Percentiles rank a stretch among this genome's conserved stretches.
phyloP scores from a whole-genome alignment of 768 basidiomycete genomes.

The Boletus huronensis region DNA sequence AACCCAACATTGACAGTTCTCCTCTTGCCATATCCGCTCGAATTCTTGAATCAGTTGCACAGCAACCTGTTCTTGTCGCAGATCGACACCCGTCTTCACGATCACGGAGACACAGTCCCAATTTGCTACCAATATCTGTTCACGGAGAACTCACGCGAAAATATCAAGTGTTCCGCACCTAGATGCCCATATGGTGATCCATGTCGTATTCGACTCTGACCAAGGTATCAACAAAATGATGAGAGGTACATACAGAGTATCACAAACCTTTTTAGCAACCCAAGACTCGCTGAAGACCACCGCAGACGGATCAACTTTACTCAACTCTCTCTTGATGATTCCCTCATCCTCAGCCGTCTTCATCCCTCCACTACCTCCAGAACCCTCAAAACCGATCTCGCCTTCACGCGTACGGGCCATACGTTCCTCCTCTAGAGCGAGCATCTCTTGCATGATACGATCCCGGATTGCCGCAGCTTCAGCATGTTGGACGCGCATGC shows the following conservation, averaged over 20 bases:
- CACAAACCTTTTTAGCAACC: slow-evolving; percentile 80
- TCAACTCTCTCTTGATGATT: slow-evolving; percentile 89
- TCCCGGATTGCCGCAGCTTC: slow-evolving; percentile 91
- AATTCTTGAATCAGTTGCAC: slow-evolving; percentile 94
- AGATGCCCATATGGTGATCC: slow-evolving; percentile 95
- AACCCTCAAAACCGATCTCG: slow-evolving; percentile 54
- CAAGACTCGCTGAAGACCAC: slow-evolving; percentile 95
- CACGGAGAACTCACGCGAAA: background rate
- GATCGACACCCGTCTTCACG: slow-evolving; percentile 95
- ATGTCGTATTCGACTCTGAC: slow-evolving; percentile 79
- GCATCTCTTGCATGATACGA: slow-evolving; percentile 98
- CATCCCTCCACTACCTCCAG: slow-evolving; percentile 41
- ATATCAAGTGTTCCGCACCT: slow-evolving; percentile 42
- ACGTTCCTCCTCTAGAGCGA: slow-evolving; percentile 92
- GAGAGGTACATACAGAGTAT: background rate
- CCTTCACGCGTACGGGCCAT: slow-evolving; percentile 89
- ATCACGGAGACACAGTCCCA: slow-evolving; percentile 96
- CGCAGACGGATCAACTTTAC: slow-evolving; percentile 94
- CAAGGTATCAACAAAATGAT: slow-evolving; percentile 3
- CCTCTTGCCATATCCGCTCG: slow-evolving; percentile 91
- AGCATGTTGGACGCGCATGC: slow-evolving; percentile 72
- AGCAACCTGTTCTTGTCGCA: slow-evolving; percentile 96
- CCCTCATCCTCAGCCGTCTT: slow-evolving; percentile 87
- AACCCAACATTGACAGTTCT: slow-evolving; percentile 89
- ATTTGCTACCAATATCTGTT: slow-evolving; percentile 42